Conservation (phyloP, 2,329 filamentous ascomycete species). For the Endocalyx cinctus region DNA sequence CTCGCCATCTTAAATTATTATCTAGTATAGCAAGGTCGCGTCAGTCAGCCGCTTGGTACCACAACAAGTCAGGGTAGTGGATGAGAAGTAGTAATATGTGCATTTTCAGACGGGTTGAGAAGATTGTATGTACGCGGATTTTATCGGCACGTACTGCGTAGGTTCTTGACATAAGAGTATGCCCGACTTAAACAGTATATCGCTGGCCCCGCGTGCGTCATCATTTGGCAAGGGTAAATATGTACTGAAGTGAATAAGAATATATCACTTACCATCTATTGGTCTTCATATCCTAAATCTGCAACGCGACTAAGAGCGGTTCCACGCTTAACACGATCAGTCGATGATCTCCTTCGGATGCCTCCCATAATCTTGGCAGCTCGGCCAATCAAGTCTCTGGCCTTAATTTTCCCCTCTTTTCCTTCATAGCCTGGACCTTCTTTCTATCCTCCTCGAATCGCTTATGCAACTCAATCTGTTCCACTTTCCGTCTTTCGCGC, state of each 20-base stretch:
- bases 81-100: too few relatives aligned
- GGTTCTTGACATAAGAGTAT: constrained; percentile 9
- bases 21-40: too few relatives aligned
- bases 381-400: constrained; percentile 37
- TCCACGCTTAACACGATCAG: background rate
- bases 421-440: constrained; percentile 67
- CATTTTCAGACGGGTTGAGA: constrained; percentile 62
- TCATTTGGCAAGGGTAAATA: constrained; percentile 29
- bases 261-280: background rate
- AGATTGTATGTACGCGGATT: constrained; percentile 61
- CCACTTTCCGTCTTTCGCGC: constrained; percentile 72
- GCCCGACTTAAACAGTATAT: constrained; percentile 26
- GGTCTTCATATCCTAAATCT: background rate
- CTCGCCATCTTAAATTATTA: too few relatives aligned
- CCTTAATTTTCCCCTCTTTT: constrained; percentile 58
- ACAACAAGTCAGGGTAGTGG: too few relatives aligned
- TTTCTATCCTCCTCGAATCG: constrained; percentile 73
- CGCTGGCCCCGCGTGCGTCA: constrained; percentile 53
- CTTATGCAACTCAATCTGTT: constrained; percentile 63
- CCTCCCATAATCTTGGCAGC: background rate
- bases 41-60: too few relatives aligned
- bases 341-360: background rate
- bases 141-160: constrained; percentile 47
- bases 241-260: constrained; percentile 1
- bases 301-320: background rate